Base-by-base conservation (phyloP, 495 filamentous ascomycete species). In the Hypoxylon fragiforme region DNA sequence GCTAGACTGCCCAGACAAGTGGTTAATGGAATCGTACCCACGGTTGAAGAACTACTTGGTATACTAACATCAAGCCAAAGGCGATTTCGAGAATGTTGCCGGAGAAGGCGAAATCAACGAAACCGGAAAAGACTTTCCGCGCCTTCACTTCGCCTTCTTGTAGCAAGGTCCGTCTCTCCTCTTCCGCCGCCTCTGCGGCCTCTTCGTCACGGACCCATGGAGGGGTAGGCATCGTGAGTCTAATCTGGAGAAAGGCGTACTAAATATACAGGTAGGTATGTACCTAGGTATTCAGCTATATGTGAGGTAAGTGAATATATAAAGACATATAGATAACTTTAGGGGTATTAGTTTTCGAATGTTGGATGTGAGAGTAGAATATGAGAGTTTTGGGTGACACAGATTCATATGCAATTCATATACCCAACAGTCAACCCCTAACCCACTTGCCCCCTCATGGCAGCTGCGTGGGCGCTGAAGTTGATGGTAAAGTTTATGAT, bases 1-100 rank as follows among this genome's bases (percentile, higher is more conserved):
- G 86, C 88, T 32, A 90, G 73, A 49, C 86, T 87, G 36, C 50
- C 16, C 12, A 44, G 16, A 44, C 15, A 31, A 41, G 40, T 28
- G 42, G 38, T 59, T 15, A 59, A 42, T 9, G 46, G 11, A 14
- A n/a, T n/a, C n/a, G n/a, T n/a, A n/a, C n/a, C 19, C 28, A 16
- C 12, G 34, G 1, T 13, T 24, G 35, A 14, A n/a, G 7, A 34
- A 28, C 14, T 30, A 13, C 18, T 22, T 35, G 26, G 4, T 41
- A 37, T 19, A 62, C 76, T 63, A 57, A 87, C 84, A 90, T 89
- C 69, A 90, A 74, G 57, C 87, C 87, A 36, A 89, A 81, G 11
- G 87, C 87, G 35, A 90, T 85, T 64, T 89, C 84, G 19, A 90
- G 77, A 24, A 90, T 85, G 53, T 90, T 90, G 48, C 88, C 87